These are phyloP conservation scores for Leccinum arenicola DNA, from an alignment of 768 basidiomycete genomes.

Conservation along the genomic window DNA sequence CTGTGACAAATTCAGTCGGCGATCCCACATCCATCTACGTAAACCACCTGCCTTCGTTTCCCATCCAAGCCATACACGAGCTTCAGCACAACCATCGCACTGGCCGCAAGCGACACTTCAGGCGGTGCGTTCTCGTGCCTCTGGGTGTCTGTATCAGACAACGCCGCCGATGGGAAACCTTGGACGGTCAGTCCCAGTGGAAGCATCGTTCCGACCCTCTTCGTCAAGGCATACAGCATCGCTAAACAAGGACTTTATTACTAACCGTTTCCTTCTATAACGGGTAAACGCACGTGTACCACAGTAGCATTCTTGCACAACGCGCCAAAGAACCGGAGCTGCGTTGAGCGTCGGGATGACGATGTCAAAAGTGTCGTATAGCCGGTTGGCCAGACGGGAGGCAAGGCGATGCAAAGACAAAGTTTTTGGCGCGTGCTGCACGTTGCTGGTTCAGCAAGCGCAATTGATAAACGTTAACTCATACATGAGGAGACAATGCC, in stretches of 20 bases:
- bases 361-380: conserved; percentile 55
- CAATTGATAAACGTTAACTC: conserved; percentile 3
- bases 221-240: conserved; percentile 60
- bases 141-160: conserved; percentile 45
- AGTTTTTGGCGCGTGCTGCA: conserved; percentile 64
- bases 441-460: conserved; percentile 11
- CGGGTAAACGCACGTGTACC: conserved; percentile 64
- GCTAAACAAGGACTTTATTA: conserved; percentile 34
- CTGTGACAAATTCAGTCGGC: conserved; percentile 31
- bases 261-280: not conserved
- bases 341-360: conserved; percentile 72
- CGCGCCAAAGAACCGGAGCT: conserved; percentile 76
- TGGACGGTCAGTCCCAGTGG: conserved; percentile 62
- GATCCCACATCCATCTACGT: conserved; percentile 2
- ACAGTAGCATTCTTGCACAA: conserved; percentile 55
- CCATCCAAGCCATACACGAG: conserved; percentile 86
- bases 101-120: conserved; percentile 60
- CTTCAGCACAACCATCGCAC: conserved; percentile 71
- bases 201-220: conserved; percentile 53
- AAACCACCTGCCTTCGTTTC: conserved; percentile 44
- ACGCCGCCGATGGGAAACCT: conserved; percentile 42
- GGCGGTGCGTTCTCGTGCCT: conserved; percentile 64
- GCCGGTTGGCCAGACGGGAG: conserved; percentile 57
- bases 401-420: conserved; percentile 55
- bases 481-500: conserved; percentile 70